These are phyloP conservation scores for Gelatoporia subvermispora DNA, from an alignment of 768 basidiomycete genomes.

Conservation along the genomic window DNA sequence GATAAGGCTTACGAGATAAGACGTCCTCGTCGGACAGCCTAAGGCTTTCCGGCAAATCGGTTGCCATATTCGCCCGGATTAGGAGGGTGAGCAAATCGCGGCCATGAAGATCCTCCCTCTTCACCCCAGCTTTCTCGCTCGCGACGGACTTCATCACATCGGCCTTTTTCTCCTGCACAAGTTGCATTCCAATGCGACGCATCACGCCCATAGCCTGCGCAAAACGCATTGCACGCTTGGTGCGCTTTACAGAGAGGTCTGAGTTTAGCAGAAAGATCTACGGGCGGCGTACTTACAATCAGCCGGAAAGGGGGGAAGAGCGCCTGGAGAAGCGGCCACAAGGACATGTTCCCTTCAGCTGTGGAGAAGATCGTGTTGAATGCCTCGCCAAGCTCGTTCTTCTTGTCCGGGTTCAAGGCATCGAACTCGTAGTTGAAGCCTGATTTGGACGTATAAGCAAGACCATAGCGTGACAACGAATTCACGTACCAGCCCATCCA, in stretches of 20 bases:
- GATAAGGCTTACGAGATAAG: conserved; percentile 46
- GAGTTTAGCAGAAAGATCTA: background rate
- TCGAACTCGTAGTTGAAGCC: conserved; percentile 32
- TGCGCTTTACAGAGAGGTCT: background rate
- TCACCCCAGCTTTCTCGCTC: too few species aligned
- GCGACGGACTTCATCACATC: conserved; percentile 1
- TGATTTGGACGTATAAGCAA: conserved; percentile 1
- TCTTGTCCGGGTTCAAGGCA: conserved; percentile 18
- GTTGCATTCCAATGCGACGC: conserved; percentile 21
- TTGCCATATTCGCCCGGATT: conserved; percentile 59
- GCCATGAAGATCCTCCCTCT: conserved; percentile 25
- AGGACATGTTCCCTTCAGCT: background rate
- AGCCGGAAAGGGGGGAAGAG: conserved; percentile 17
- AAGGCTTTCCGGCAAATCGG: conserved; percentile 50
- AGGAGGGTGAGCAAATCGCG: conserved; percentile 60
- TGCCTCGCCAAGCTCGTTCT: conserved; percentile 27
- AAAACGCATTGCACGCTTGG: background rate
- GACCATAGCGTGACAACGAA: too few species aligned
- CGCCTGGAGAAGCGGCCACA: background rate
- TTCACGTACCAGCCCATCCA: conserved; percentile 31
- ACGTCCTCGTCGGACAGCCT: conserved; percentile 60
- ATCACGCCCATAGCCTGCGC: conserved; percentile 12
- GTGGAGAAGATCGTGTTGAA: conserved; percentile 20
- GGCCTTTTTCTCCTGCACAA: conserved; percentile 22
- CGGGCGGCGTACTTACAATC: conserved; percentile 5